Percentiles rank a stretch among this genome's conserved stretches.
Evolutionary conservation across 768 basidiomycete species (phyloP).

Genomic region (Amanita molliuscula): DNA sequence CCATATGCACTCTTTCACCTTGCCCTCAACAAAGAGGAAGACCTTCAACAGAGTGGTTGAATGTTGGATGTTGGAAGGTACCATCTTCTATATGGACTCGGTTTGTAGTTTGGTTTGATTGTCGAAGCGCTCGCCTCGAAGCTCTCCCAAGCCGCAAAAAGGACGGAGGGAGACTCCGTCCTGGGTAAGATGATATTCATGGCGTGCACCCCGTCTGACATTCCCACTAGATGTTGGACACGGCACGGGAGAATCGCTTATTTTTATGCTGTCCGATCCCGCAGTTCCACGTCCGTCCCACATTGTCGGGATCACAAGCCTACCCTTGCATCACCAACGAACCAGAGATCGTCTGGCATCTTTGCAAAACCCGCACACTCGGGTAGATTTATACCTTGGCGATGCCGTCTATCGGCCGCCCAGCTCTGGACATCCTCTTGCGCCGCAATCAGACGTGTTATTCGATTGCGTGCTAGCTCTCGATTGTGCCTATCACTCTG

Average conservation of each 20-base stretch:
- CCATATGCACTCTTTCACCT: conserved; percentile 55
- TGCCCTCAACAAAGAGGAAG: conserved; percentile 30
- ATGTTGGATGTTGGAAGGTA: conserved; percentile 66
- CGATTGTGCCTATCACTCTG: conserved; percentile 65
- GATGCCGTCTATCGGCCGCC: conserved; percentile 38
- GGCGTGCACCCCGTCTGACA: background rate
- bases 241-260: conserved; percentile 57
- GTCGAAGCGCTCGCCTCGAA: conserved; percentile 36
- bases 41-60: conserved; percentile 58
- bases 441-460: conserved; percentile 17
- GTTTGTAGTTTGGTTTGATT: background rate
- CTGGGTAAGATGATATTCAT: conserved; percentile 31
- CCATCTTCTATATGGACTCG: background rate
- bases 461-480: conserved; percentile 49
- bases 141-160: conserved; percentile 31
- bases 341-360: conserved; percentile 29
- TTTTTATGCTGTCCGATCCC: conserved; percentile 39
- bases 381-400: conserved; percentile 31
- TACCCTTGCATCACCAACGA: conserved; percentile 36
- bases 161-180: conserved; percentile 32
- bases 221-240: conserved; percentile 47
- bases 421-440: conserved; percentile 30
- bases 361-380: conserved; percentile 16
- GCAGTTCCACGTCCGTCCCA: conserved; percentile 33
- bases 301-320: conserved; percentile 49